Conservation (phyloP, 140 eudicot genomes). For the Cichorium intybus region DNA sequence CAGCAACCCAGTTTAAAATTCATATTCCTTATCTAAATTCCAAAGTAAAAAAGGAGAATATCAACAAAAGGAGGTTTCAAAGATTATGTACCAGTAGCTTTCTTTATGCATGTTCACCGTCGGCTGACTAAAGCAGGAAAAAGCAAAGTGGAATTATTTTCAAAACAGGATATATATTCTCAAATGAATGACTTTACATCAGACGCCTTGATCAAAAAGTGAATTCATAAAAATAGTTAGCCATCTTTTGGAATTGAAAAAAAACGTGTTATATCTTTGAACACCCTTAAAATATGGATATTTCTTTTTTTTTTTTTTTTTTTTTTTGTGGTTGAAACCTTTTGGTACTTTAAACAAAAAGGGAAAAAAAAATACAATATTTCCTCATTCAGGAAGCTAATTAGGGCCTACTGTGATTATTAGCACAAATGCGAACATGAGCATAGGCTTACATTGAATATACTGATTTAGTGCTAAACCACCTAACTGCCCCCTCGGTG, state of each 20-base stretch:
- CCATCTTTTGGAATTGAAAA: slow-evolving; percentile 2
- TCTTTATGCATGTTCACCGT: not conserved
- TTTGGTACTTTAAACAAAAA: slow-evolving; percentile 9
- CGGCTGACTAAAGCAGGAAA: slow-evolving; percentile 12
- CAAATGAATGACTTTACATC: slow-evolving; percentile 19
- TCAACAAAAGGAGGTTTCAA: not conserved
- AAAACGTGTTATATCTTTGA: not conserved
- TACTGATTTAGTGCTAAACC: slow-evolving; percentile 27
- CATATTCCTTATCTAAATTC: slow-evolving; percentile 10
- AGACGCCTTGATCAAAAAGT: not conserved
- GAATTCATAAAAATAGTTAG: slow-evolving; percentile 19
- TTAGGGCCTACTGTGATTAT: slow-evolving; percentile 31
- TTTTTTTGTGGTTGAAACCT: slow-evolving; percentile 8
- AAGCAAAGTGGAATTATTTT: not conserved
- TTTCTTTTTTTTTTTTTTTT: not conserved
- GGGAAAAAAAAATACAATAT: not conserved
- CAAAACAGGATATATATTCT: slow-evolving; percentile 19
- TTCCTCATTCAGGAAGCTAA: slow-evolving; percentile 26
- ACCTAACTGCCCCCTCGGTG: slow-evolving; percentile 30
- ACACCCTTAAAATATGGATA: slow-evolving; percentile 2
- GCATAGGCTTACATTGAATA: slow-evolving; percentile 18
- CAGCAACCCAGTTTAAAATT: slow-evolving; percentile 6
- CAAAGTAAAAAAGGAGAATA: not conserved
- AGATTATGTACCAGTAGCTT: slow-evolving; percentile 12
- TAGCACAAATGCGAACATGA: slow-evolving; percentile 30